Percentiles rank a stretch among this genome's conserved stretches.
Evolutionary conservation across 441 rosid genomes (phyloP).

Genomic region (Cnidoscolus chayamansa): DNA sequence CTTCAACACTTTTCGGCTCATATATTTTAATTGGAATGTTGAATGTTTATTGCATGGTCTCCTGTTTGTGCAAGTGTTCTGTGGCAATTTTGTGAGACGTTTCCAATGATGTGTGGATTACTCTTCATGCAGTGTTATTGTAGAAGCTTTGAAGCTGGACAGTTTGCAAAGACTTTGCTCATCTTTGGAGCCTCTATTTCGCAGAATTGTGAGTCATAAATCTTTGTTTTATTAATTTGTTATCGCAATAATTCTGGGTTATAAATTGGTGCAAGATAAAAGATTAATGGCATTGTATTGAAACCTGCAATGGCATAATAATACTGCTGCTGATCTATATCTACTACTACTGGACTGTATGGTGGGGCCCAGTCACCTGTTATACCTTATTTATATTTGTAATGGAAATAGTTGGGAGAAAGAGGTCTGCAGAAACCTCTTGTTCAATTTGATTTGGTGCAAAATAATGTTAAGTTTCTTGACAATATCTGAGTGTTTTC

Average conservation of each 20-base stretch:
- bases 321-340: neutral
- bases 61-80: neutral
- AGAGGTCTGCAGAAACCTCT: neutral
- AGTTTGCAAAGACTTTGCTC: slow-evolving; percentile 94
- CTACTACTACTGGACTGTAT: neutral
- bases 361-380: neutral
- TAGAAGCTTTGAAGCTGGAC: slow-evolving; percentile 97
- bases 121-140: slow-evolving; percentile 69
- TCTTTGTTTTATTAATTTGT: slow-evolving; percentile 4
- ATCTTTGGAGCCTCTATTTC: slow-evolving; percentile 94
- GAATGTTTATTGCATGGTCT: neutral
- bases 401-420: neutral
- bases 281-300: neutral
- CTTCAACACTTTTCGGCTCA: no score
- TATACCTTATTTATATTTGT: neutral
- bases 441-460: slow-evolving; percentile 1
- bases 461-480: neutral
- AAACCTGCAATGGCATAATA: neutral
- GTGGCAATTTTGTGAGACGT: slow-evolving; percentile 7
- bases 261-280: neutral
- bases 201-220: slow-evolving; percentile 77
- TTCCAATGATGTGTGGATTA: slow-evolving; percentile 26
- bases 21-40: no score
- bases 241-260: neutral
- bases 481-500: neutral